Evolutionary conservation across 2,329 filamentous ascomycete genomes (phyloP), one percentile per base, ranked within the genome.

Genomic region (Colletotrichum zoysiae): DNA sequence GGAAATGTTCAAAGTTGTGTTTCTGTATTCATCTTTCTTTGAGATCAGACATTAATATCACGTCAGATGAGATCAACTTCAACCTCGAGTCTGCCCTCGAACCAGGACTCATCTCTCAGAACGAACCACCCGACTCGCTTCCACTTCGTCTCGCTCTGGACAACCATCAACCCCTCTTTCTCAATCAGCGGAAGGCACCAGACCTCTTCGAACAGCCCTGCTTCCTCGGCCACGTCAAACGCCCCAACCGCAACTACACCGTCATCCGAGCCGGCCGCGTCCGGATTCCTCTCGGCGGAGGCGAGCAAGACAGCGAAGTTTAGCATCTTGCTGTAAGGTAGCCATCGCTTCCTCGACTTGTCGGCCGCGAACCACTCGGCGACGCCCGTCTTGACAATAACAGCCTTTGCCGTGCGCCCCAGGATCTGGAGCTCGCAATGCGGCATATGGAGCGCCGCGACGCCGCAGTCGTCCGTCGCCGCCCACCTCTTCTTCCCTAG

Each of bases 191-290:
- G 16, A 35, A 69, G 46, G 30, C 61, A 58, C 61, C 61, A 58
- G 2, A 65, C 38, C 38, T 69, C 53, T 38, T 40, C 30, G 12
- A 35, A 23, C 18, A 33, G 20, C 16, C 7, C 7, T 53, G 44
- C 53, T n/a, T 69, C 67, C 8, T 69, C 67, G 9, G 55, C 33
- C 26, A 69, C 53, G 33, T 69, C 67, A 55, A 69, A 69, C 12
- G 33, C 26, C 5, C 67, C 67, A 1, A 59, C 35, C 7, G 53
- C 53, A n/a, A 69, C 26, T 5, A 69, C 53, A 2, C 42, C 30
- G 5, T 59, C 46, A 23, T 33, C 30, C 9, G 42, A 16, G 5
- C 23, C n/a, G 3, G 23, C 18, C 3, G 16, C 5, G 23, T n/a
- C 26, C 18, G 23, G 12, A 16, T n/a, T 26, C 20, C 53, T 16